Conservation (phyloP, 306 rosid species). For the Fragaria nilgerrensis region DNA sequence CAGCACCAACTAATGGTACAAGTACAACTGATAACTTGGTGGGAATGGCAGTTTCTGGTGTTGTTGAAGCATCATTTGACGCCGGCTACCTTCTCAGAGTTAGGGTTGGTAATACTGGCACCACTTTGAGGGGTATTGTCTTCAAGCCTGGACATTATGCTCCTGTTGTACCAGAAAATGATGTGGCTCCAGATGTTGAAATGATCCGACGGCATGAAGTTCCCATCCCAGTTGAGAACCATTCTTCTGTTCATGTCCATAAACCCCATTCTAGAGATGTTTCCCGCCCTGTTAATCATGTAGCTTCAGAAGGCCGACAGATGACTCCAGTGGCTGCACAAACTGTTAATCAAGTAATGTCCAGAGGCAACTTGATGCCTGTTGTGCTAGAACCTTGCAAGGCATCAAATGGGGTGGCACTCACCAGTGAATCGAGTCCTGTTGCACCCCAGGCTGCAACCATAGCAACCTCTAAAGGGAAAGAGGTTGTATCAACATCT, state of each 20-base stretch:
- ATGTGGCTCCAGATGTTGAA: conserved; percentile 78
- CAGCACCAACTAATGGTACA: conserved; percentile 34
- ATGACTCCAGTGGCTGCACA: conserved; percentile 38
- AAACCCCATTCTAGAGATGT: conserved; percentile 46
- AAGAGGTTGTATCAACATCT: conserved; percentile 22
- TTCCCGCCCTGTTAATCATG: neutral
- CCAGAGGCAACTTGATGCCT: conserved; percentile 55
- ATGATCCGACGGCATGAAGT: conserved; percentile 68
- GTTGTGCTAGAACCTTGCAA: conserved; percentile 49
- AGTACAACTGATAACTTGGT: conserved; percentile 43
- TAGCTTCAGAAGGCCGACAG: conserved; percentile 34
- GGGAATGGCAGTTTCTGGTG: conserved; percentile 75
- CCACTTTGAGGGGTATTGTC: conserved; percentile 78
- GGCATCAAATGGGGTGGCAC: conserved; percentile 35
- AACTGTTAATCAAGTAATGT: conserved; percentile 37
- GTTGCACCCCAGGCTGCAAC: conserved; percentile 38
- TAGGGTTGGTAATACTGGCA: conserved; percentile 65
- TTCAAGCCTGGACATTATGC: conserved; percentile 76
- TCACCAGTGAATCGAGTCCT: conserved; percentile 33
- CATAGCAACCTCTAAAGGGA: conserved; percentile 27
- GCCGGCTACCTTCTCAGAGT: conserved; percentile 89
- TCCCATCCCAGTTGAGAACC: conserved; percentile 43
- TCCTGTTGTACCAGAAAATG: conserved; percentile 73
- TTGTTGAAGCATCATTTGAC: conserved; percentile 84
- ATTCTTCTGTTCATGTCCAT: conserved; percentile 31